Base-by-base conservation (phyloP, 2,329 filamentous ascomycete species). In the Neofusicoccum umdonicola region DNA sequence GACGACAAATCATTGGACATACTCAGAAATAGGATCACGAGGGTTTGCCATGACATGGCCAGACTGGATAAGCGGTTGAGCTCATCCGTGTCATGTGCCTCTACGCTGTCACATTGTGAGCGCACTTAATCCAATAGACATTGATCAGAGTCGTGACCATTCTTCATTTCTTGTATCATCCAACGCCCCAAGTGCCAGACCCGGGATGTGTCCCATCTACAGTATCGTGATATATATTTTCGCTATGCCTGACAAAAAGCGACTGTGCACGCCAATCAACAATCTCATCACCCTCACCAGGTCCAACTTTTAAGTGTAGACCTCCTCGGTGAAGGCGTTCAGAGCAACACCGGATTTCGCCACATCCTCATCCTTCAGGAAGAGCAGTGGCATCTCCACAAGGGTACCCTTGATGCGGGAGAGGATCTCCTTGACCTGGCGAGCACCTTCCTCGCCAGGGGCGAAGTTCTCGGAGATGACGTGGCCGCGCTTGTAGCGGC, bases 331-430 rank as follows among this genome's bases (percentile, higher is more conserved):
- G 65, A 82, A 74, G 22, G 78, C 76, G 70, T 83, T 83, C 68
- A 83, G 68, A 22, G 85, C 83, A 71, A 96, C 71, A 0, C 93
- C 92, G 70, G 92, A 87, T 82, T 93, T 89, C 3, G 93, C 94
- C 76, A 97, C 88, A 75, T 97, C 93, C 71, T 92, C 86, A 39
- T 93, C 90, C 71, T 90, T 89, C 75, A 97, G 80, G 81, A 97
- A 97, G 69, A 92, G 82, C 70, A 97, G 81, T 34, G 93, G 92
- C 93, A 97, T 97, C 82, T 97, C 91, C 7, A 97, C 81, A 56
- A 83, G 68, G 17, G 76, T 82, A n/a, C 80, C 80, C 50, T 89
- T 87, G 7, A 93, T 91, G 34, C 71, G 75, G 42, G 68, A 89
- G 85, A 96, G 91, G 72, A 94, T 87, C 60, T 91, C 89, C 72